phyloP scores from a whole-genome alignment of 2,329 filamentous ascomycete genomes.

The Fusarium fujikuroi region DNA sequence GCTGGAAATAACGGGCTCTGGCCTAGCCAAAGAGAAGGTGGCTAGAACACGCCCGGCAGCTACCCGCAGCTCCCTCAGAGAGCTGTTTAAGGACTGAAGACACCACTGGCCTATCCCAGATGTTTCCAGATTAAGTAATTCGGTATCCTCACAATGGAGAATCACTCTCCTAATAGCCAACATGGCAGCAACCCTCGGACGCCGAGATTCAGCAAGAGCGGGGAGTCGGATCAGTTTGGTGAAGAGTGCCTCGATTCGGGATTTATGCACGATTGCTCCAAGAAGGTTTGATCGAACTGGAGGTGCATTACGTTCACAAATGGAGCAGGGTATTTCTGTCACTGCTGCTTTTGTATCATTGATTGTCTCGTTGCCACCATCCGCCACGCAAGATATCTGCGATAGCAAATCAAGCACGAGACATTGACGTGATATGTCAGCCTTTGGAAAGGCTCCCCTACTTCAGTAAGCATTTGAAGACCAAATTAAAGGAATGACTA shows the following conservation, averaged over 20 bases:
- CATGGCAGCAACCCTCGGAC: constrained; percentile 76
- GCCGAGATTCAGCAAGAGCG: constrained; percentile 64
- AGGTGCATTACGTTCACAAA: constrained; percentile 41
- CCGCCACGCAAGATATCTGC: constrained; percentile 53
- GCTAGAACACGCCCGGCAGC: constrained; percentile 77
- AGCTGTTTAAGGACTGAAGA: constrained; percentile 83
- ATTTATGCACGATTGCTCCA: constrained; percentile 44
- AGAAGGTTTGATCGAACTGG: neutral
- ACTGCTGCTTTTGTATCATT: neutral
- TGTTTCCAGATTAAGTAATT: constrained; percentile 72
- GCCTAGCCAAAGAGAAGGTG: constrained; percentile 65
- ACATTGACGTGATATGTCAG: constrained; percentile 62
- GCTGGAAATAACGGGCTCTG: constrained; percentile 17
- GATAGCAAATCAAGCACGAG: constrained; percentile 66
- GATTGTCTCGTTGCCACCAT: neutral
- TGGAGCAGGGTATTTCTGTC: constrained; percentile 29
- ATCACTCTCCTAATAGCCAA: constrained; percentile 75
- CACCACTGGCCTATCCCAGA: constrained; percentile 83
- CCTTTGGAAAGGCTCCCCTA: constrained; percentile 56
- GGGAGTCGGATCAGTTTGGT: constrained; percentile 56
- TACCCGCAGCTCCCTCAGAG: constrained; percentile 84
- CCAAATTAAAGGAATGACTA: constrained; percentile 45
- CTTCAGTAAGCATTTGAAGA: constrained; percentile 30
- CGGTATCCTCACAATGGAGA: constrained; percentile 69
- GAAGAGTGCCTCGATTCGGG: constrained; percentile 58